A percentile compares a stretch with the other conserved stretches of the same genome.
These are phyloP conservation scores for Trametes sp. DNA, from an alignment of 1,284 basidiomycete genomes.

Conservation along the genomic window DNA sequence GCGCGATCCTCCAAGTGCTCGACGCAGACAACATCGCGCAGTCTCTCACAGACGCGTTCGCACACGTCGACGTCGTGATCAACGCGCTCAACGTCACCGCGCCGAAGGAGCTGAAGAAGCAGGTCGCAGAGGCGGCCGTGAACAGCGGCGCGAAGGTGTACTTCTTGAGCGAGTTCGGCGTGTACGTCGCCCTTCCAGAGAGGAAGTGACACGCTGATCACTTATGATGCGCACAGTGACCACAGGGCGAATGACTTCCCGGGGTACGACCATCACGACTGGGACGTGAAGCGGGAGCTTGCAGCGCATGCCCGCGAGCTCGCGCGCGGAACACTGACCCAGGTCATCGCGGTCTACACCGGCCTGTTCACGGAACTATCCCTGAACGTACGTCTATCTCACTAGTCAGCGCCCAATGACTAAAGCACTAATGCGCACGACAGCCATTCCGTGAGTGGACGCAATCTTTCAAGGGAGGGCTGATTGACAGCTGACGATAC, in stretches of 20 bases:
- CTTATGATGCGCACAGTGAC: conserved; percentile 31
- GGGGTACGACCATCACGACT: conserved; percentile 36
- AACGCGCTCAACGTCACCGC: conserved; percentile 28
- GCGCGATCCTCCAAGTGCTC: conserved; percentile 35
- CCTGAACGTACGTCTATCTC: conserved; percentile 4
- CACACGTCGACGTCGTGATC: conserved; percentile 38
- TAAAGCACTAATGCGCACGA: background rate
- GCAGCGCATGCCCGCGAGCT: conserved; percentile 29
- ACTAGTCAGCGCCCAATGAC: background rate
- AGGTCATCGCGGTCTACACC: conserved; percentile 40
- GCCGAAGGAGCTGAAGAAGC: conserved; percentile 26
- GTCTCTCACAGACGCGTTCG: conserved; percentile 32
- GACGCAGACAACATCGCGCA: conserved; percentile 17
- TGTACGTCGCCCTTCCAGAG: conserved; percentile 29
- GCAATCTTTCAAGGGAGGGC: background rate
- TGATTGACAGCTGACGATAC: background rate
- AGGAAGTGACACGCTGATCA: background rate
- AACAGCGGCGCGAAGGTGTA: conserved; percentile 38
- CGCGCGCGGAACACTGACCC: conserved; percentile 27
- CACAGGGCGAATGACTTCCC: conserved; percentile 40
- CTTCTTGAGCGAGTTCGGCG: conserved; percentile 43
- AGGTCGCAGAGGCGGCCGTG: conserved; percentile 34
- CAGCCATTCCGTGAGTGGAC: conserved; percentile 16
- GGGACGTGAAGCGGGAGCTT: conserved; percentile 36
- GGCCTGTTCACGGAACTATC: conserved; percentile 38